A percentile compares a stretch with the other conserved stretches of the same genome.
phyloP scores from a whole-genome alignment of 2,329 filamentous ascomycete genomes.

The Nemania diffusa region DNA sequence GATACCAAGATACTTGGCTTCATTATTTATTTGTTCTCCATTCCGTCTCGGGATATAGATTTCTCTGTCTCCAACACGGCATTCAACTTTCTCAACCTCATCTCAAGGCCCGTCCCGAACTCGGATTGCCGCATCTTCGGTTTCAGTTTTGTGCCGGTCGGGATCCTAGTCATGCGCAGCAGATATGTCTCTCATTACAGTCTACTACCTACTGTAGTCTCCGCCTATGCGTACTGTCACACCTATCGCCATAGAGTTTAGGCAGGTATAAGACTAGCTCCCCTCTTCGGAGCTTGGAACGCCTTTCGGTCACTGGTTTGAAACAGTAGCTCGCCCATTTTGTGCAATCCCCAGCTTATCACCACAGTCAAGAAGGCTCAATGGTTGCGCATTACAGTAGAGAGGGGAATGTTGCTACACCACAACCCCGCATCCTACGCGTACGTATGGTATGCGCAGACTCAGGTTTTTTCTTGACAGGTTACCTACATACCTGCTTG shows the following conservation, averaged over 20 bases:
- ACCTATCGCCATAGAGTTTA: constrained; percentile 4
- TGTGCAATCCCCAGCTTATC: constrained; percentile 15
- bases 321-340: constrained; percentile 13
- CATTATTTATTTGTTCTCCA: not conserved
- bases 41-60: not conserved
- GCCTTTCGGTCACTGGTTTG: not conserved
- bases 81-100: constrained; percentile 3
- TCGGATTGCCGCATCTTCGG: constrained; percentile 10
- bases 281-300: not conserved
- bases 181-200: constrained; percentile 1
- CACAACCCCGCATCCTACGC: constrained; percentile 18
- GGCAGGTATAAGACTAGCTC: not conserved
- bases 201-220: not conserved
- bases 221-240: too few species aligned
- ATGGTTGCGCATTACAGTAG: constrained; percentile 2
- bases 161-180: too few species aligned
- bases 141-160: constrained; percentile 4
- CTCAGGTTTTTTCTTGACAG: not conserved
- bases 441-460: not conserved
- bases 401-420: constrained; percentile 3
- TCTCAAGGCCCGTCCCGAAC: constrained; percentile 1
- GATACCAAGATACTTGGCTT: not conserved
- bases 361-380: constrained; percentile 4
- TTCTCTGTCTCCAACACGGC: not conserved
- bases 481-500: not conserved